phyloP scores from a whole-genome alignment of 2,329 filamentous ascomycete species.

The Blastomyces silverae region DNA sequence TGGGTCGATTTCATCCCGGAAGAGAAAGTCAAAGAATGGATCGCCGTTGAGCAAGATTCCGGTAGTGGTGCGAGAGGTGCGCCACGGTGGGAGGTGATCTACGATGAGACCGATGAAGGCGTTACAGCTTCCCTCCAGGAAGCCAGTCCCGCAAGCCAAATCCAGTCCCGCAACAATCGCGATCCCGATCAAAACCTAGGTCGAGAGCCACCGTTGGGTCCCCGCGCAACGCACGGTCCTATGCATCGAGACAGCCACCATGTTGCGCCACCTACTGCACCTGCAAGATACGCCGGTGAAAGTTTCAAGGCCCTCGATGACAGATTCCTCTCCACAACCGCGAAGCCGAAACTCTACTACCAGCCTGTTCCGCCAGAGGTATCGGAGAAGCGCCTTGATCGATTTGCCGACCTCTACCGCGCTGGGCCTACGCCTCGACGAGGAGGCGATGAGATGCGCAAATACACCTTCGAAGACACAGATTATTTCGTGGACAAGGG shows the following conservation, averaged over 20 bases:
- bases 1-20: constrained; percentile 87
- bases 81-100: constrained; percentile 66
- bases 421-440: constrained; percentile 34
- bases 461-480: constrained; percentile 65
- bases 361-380: constrained; percentile 59
- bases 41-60: constrained; percentile 57
- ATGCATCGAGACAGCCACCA: constrained; percentile 26
- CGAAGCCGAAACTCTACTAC: constrained; percentile 61
- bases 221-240: constrained; percentile 22
- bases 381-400: constrained; percentile 58
- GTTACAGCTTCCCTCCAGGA: constrained; percentile 54
- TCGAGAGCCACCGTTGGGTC: constrained; percentile 28
- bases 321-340: constrained; percentile 53
- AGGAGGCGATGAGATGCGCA: constrained; percentile 53
- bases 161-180: constrained; percentile 9
- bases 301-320: constrained; percentile 54
- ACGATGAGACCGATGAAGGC: constrained; percentile 53
- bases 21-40: constrained; percentile 66
- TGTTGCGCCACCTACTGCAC: constrained; percentile 15
- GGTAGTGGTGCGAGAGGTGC: constrained; percentile 37
- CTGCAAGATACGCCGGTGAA: constrained; percentile 25
- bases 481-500: constrained; percentile 64
- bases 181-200: constrained; percentile 24
- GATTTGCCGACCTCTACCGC: constrained; percentile 44
- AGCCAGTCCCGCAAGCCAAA: constrained; percentile 21